A percentile compares a stretch with the other conserved stretches of the same genome.
phyloP scores from a whole-genome alignment of 768 basidiomycete species.

The Panellus pusillus region DNA sequence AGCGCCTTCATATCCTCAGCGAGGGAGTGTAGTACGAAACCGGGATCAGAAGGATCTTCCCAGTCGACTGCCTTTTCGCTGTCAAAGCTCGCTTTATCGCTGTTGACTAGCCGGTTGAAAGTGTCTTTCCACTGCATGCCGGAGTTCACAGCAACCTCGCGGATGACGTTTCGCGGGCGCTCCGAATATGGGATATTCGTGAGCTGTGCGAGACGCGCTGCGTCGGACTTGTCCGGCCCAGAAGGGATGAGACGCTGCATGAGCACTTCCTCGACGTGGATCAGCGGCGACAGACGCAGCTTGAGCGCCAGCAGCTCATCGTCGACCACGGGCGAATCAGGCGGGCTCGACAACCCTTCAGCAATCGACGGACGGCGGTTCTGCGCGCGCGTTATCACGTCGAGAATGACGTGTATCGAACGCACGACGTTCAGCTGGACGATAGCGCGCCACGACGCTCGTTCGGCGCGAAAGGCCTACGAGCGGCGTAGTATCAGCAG shows the following conservation, averaged over 20 bases:
- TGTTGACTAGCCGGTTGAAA: slow-evolving; percentile 38
- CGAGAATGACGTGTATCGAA: slow-evolving; percentile 63
- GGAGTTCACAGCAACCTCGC: slow-evolving; percentile 58
- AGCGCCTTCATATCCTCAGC: slow-evolving; percentile 63
- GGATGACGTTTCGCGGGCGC: slow-evolving; percentile 29
- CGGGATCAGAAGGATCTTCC: slow-evolving; percentile 57
- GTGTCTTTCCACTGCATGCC: slow-evolving; percentile 49
- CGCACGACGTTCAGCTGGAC: slow-evolving; percentile 73
- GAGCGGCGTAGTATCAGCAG: not conserved
- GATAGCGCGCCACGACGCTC: slow-evolving; percentile 64
- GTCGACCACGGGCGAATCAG: slow-evolving; percentile 23
- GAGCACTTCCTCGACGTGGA: slow-evolving; percentile 61
- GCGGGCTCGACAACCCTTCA: slow-evolving; percentile 14
- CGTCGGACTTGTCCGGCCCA: slow-evolving; percentile 35
- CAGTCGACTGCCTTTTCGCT: slow-evolving; percentile 37
- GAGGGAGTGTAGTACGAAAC: slow-evolving; percentile 55
- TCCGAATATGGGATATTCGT: slow-evolving; percentile 25
- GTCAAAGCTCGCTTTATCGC: slow-evolving; percentile 29
- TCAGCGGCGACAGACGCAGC: slow-evolving; percentile 59
- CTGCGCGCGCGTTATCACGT: slow-evolving; percentile 45
- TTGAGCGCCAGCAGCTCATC: slow-evolving; percentile 47
- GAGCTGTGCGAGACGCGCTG: slow-evolving; percentile 25
- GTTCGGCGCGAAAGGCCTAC: slow-evolving; percentile 58
- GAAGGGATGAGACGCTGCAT: slow-evolving; percentile 55
- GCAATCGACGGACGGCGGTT: slow-evolving; percentile 1